phyloP scores from a whole-genome alignment of 148 eudicot species.

The Suaeda aralocaspica region DNA sequence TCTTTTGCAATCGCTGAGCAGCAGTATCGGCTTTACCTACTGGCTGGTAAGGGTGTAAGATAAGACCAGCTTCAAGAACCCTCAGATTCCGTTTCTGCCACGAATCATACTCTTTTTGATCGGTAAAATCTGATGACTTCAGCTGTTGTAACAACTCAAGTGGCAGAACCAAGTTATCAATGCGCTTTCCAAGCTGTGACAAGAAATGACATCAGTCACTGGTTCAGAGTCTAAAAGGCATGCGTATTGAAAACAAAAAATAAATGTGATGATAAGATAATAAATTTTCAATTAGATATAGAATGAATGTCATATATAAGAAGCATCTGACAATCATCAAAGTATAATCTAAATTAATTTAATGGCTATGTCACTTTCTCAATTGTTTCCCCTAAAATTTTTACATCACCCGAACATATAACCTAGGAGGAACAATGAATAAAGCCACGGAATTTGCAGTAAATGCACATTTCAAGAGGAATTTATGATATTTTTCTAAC shows the following conservation, averaged over 20 bases:
- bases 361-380: too few relatives aligned
- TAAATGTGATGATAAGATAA: too few relatives aligned
- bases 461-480: too few relatives aligned
- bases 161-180: constrained; percentile 82
- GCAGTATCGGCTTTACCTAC: constrained; percentile 67
- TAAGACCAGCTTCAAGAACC: constrained; percentile 91
- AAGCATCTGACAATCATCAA: too few relatives aligned
- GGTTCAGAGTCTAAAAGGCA: background rate
- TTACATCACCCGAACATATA: too few relatives aligned
- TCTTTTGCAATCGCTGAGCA: constrained; percentile 64
- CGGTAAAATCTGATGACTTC: constrained; percentile 78
- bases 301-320: too few relatives aligned
- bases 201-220: constrained; percentile 10
- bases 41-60: constrained; percentile 70
- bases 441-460: too few relatives aligned
- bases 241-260: background rate
- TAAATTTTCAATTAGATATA: too few relatives aligned
- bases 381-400: too few relatives aligned
- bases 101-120: constrained; percentile 72
- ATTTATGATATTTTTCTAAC: background rate
- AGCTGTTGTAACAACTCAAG: constrained; percentile 89
- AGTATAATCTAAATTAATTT: too few relatives aligned
- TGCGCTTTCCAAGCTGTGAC: constrained; percentile 71
- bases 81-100: constrained; percentile 87
- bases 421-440: too few relatives aligned